A percentile compares a stretch with the other conserved stretches of the same genome.
Conservation (phyloP, 345 rosid species). For the Laguncularia racemosa region DNA sequence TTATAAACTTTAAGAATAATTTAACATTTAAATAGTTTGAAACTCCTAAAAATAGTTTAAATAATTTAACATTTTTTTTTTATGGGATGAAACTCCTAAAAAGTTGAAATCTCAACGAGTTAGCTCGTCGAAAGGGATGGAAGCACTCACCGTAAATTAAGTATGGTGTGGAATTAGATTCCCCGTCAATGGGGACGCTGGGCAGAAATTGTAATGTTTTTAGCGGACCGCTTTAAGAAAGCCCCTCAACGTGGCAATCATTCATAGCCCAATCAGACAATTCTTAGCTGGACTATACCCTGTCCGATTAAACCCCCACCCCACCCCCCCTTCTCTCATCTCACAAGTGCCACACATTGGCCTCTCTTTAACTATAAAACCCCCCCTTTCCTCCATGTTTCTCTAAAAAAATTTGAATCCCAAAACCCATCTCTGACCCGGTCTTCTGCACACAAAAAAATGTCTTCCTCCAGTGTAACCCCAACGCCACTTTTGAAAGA, state of each 20-base stretch:
- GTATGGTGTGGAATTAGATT: no score
- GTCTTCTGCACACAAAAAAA: not conserved
- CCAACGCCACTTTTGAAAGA: conserved; percentile 28
- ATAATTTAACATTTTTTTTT: no score
- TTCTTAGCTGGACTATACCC: conserved; percentile 7
- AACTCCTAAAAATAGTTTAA: no score
- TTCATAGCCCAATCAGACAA: not conserved
- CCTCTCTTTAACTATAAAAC: not conserved
- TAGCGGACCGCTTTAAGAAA: not conserved
- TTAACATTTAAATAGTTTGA: no score
- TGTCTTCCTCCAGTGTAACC: conserved; percentile 9
- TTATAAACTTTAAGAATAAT: no score
- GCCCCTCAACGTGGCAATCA: conserved; percentile 5
- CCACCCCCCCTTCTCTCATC: not conserved
- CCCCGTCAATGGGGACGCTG: no score
- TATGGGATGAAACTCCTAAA: no score
- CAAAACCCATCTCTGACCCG: no score
- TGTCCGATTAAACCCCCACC: not conserved
- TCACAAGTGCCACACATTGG: not conserved
- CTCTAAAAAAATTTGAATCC: not conserved
- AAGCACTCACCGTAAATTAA: no score
- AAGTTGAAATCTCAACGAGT: no score
- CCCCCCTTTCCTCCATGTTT: not conserved
- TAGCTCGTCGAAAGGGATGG: no score
- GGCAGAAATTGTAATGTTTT: no score